phyloP scores from a whole-genome alignment of 306 rosid genomes.

The Argentina anserina region DNA sequence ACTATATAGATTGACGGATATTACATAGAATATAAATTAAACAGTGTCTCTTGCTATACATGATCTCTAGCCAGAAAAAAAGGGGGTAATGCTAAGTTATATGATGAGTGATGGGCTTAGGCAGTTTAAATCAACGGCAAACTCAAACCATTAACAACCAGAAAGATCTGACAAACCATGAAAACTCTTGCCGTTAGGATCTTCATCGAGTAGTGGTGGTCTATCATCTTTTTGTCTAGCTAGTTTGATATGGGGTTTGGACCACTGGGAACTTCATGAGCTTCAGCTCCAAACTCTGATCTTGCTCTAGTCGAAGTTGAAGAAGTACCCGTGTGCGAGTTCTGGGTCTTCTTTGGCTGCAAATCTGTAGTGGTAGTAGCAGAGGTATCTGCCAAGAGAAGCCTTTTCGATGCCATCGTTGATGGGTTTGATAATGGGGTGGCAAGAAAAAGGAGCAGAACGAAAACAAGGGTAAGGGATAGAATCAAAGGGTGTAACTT shows the following conservation, averaged over 20 bases:
- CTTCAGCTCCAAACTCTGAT: conserved; percentile 60
- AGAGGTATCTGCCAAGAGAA: conserved; percentile 35
- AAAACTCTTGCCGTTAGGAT: conserved; percentile 5
- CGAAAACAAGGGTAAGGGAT: conserved; percentile 50
- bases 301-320: conserved; percentile 25
- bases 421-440: conserved; percentile 26
- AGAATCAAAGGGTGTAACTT: conserved; percentile 41
- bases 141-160: conserved; percentile 30
- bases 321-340: conserved; percentile 1
- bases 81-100: conserved; percentile 25
- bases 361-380: conserved; percentile 33
- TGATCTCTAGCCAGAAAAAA: conserved; percentile 41
- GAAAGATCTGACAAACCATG: conserved; percentile 44
- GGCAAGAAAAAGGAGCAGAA: conserved; percentile 57
- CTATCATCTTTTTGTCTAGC: conserved; percentile 39
- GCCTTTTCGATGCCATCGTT: conserved; percentile 38
- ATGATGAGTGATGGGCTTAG: conserved; percentile 39
- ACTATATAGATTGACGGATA: conserved; percentile 49
- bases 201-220: conserved; percentile 23
- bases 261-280: conserved; percentile 95
- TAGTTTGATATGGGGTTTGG: conserved; percentile 89
- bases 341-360: conserved; percentile 39
- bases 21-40: conserved; percentile 24
- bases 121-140: conserved; percentile 40
- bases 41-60: conserved; percentile 68